Percentiles rank a stretch among this genome's conserved stretches.
Evolutionary conservation across 768 basidiomycete genomes (phyloP).

Genomic region (Suillus lakei): DNA sequence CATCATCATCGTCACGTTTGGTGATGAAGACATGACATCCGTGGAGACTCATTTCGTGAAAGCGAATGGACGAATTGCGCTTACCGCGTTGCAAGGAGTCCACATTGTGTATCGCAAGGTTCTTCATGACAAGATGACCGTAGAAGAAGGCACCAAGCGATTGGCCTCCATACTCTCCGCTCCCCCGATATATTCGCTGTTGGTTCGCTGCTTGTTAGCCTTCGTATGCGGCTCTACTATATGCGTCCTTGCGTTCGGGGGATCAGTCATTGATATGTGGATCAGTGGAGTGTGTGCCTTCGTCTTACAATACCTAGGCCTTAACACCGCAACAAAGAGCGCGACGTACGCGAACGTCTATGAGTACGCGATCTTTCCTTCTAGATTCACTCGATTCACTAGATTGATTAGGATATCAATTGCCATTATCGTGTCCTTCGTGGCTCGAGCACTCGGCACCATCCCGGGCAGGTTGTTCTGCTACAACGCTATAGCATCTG

Average conservation of each 20-base stretch:
- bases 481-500: conserved; percentile 88
- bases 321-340: conserved; percentile 84
- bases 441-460: conserved; percentile 78
- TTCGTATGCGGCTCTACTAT: conserved; percentile 82
- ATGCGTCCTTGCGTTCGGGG: conserved; percentile 83
- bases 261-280: conserved; percentile 82
- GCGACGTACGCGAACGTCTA: conserved; percentile 95
- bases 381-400: neutral
- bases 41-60: conserved; percentile 88
- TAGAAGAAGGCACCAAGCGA: conserved; percentile 69
- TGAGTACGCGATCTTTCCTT: conserved; percentile 61
- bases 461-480: conserved; percentile 80
- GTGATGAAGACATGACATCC: conserved; percentile 71
- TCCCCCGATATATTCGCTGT: conserved; percentile 70
- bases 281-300: conserved; percentile 73
- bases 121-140: conserved; percentile 79
- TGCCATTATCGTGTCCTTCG: conserved; percentile 82
- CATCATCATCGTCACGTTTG: conserved; percentile 81
- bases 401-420: conserved; percentile 70
- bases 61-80: conserved; percentile 76
- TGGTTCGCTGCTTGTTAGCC: conserved; percentile 71
- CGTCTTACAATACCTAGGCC: conserved; percentile 76
- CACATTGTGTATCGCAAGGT: conserved; percentile 88
- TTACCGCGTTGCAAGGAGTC: conserved; percentile 81
- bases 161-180: conserved; percentile 67